A percentile compares a stretch with the other conserved stretches of the same genome.
These are phyloP conservation scores for Amylocystis lapponica DNA, from an alignment of 768 basidiomycete species.

Conservation along the genomic window DNA sequence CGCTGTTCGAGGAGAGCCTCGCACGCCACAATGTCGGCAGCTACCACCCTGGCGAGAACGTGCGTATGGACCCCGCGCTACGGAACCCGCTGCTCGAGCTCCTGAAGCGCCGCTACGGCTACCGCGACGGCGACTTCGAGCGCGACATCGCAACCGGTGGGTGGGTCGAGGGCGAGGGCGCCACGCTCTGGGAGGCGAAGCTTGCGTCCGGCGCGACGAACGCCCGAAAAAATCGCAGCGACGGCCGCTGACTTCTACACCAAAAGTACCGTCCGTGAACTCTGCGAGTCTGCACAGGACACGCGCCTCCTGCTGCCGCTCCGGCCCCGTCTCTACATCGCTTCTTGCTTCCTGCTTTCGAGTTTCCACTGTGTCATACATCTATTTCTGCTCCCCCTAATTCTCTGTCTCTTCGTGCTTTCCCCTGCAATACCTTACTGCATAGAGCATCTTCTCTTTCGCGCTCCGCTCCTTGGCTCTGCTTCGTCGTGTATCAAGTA, in stretches of 20 bases:
- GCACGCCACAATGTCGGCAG: conserved; percentile 74
- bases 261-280: not conserved
- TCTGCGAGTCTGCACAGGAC: conserved; percentile 7
- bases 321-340: not conserved
- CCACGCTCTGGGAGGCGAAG: conserved; percentile 56
- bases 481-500: conserved; percentile 1
- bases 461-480: conserved; percentile 1
- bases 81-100: conserved; percentile 75
- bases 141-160: conserved; percentile 54
- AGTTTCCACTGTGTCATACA: no score
- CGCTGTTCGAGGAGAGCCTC: conserved; percentile 82
- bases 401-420: conserved; percentile 3
- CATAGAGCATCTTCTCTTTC: conserved; percentile 4
- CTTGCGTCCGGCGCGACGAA: conserved; percentile 17
- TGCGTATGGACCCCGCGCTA: conserved; percentile 85
- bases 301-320: conserved; percentile 1
- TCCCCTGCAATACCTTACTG: not conserved
- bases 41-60: conserved; percentile 78
- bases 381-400: no score
- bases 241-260: conserved; percentile 5
- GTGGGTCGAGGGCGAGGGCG: conserved; percentile 68
- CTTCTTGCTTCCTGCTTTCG: no score
- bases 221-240: conserved; percentile 7
- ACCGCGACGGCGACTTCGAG: conserved; percentile 85
- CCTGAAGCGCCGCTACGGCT: conserved; percentile 66